Conservation (phyloP, 208 protist genomes). For the Ichthyophonus hoferi region DNA sequence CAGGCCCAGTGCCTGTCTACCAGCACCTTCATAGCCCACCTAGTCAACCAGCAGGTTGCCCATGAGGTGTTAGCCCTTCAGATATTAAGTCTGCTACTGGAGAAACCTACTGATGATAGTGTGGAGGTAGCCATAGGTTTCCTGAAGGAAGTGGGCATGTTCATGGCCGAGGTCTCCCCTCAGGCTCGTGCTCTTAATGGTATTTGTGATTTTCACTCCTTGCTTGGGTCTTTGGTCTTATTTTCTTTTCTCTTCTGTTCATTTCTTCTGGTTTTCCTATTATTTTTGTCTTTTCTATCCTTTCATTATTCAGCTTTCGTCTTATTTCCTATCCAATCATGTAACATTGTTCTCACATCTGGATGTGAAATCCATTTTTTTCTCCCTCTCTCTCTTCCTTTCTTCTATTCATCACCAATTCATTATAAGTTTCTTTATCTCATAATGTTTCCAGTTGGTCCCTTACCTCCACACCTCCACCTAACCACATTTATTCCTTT, state of each 20-base stretch:
- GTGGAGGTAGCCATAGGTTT: constrained; percentile 81
- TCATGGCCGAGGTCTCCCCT: constrained; percentile 1
- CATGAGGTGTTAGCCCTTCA: constrained; percentile 76
- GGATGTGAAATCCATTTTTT: too few relatives aligned
- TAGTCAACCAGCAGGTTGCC: constrained; percentile 82
- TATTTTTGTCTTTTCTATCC: too few relatives aligned
- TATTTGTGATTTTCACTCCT: neutral
- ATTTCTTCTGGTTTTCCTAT: neutral
- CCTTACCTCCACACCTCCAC: too few relatives aligned
- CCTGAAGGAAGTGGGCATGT: constrained; percentile 65
- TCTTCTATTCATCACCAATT: too few relatives aligned
- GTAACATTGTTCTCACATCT: too few relatives aligned
- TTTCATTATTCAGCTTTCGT: too few relatives aligned
- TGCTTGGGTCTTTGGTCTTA: neutral
- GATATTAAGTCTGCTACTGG: constrained; percentile 73
- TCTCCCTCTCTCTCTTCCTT: too few relatives aligned
- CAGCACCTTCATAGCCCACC: constrained; percentile 78
- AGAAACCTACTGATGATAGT: constrained; percentile 88
- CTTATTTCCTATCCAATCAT: too few relatives aligned
- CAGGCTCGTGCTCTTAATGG: constrained; percentile 21
- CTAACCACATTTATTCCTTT: too few relatives aligned
- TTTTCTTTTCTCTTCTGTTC: neutral
- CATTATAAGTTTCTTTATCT: too few relatives aligned
- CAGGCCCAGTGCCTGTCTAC: constrained; percentile 64
- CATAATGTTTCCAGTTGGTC: too few relatives aligned